Conservation (phyloP, 2,329 filamentous ascomycete species). For the Neodidymelliopsis sp. region DNA sequence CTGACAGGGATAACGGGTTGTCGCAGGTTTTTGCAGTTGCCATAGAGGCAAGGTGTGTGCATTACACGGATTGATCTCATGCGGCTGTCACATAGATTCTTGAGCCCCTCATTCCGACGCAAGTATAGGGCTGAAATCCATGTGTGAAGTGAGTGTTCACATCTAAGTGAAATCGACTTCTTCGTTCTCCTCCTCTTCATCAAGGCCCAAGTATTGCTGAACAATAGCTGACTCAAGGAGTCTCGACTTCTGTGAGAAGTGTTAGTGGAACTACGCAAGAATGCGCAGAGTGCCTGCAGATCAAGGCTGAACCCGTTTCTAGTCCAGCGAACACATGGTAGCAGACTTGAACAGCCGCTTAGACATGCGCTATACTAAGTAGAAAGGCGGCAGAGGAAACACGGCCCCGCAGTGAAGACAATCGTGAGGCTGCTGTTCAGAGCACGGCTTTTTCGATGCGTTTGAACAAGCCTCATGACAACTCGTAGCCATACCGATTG, state of each 20-base stretch:
- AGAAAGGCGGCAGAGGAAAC: background rate
- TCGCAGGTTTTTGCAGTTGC: too few relatives aligned
- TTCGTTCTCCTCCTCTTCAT: conserved; percentile 30
- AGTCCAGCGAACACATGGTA: background rate
- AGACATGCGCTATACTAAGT: background rate
- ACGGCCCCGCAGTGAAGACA: background rate
- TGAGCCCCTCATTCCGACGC: background rate
- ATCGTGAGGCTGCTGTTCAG: too few relatives aligned
- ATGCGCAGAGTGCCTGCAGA: background rate
- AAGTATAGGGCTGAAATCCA: background rate
- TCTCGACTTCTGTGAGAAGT: conserved; percentile 36
- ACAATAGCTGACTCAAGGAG: conserved; percentile 45
- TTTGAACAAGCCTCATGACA: background rate
- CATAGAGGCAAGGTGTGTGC: too few relatives aligned
- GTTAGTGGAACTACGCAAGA: conserved; percentile 14
- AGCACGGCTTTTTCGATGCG: background rate
- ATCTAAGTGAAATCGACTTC: conserved; percentile 44
- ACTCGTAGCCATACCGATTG: background rate
- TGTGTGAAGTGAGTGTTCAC: background rate
- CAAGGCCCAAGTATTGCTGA: conserved; percentile 43
- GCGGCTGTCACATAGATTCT: too few relatives aligned
- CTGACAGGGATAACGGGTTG: too few relatives aligned
- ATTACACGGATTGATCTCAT: too few relatives aligned
- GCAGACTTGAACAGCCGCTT: background rate
- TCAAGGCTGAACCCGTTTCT: background rate